Evolutionary conservation across 139 green algal genomes (phyloP).

Genomic region (Chlamydomonas sp.): DNA sequence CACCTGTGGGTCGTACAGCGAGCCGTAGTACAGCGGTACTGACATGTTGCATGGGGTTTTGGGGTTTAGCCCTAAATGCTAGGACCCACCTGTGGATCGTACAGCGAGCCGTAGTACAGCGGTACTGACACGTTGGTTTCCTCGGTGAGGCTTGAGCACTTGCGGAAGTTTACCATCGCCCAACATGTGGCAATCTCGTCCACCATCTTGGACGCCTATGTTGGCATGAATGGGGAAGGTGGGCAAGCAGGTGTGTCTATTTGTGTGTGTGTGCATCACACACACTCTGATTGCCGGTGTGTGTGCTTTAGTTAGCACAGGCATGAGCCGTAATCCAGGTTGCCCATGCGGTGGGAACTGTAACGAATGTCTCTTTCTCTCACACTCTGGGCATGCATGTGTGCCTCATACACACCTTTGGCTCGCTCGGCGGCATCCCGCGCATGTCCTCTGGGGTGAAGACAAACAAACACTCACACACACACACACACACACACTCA

Average conservation of each 20-base stretch:
- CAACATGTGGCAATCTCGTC: constrained; percentile 47
- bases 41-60: no score
- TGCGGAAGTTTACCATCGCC: constrained; percentile 40
- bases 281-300: no score
- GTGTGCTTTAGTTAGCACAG: no score
- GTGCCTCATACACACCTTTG: constrained; percentile 13
- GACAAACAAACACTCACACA: no score
- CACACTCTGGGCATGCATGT: not conserved
- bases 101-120: constrained; percentile 18
- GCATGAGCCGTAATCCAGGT: no score
- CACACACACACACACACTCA: no score
- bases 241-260: no score
- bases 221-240: no score
- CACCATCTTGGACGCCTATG: constrained; percentile 38
- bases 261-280: no score
- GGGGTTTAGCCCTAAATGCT: no score
- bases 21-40: no score
- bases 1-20: constrained; percentile 8
- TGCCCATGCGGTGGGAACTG: no score
- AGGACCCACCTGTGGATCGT: constrained; percentile 9
- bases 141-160: constrained; percentile 23
- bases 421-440: constrained; percentile 32
- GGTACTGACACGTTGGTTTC: constrained; percentile 38
- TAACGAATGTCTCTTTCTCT: not conserved
- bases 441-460: constrained; percentile 30